Base-by-base conservation (phyloP, 768 basidiomycete genomes). In the Scleroderma citrinum region DNA sequence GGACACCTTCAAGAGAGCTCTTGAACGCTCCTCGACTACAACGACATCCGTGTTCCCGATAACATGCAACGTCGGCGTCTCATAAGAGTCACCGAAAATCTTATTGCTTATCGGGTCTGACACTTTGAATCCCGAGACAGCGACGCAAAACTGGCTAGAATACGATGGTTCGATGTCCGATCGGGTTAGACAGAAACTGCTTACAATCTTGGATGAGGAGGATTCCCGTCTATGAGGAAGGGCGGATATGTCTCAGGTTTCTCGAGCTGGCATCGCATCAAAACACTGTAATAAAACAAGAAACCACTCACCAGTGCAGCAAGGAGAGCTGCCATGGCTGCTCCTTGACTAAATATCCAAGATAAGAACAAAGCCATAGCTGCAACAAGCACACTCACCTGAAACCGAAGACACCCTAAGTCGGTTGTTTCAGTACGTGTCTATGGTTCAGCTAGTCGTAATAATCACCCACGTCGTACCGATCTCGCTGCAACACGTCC, bases 1-100 rank as follows among this genome's bases (percentile, higher is more conserved):
- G 24, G 85, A 84, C 10, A 77, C 66, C 7, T 73, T 70, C 14
- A 87, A 64, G 5, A 92, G 67, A 14, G 64, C 60, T 51, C 72
- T 73, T 0, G 87, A 79, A 29, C 89, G 77, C 59, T 89, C 87
- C 61, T 79, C 76, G 11, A 76, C 62, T 11, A 93, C 85, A 20
- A 94, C 75, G 11, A 87, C 76, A 55, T 93, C 91, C 34, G 72
- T 87, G 56, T 69, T 74, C n/a, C 91, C 91, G 7, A 90, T 65
- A 14, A 92, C 72, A 60, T 92, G 89, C 19, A 94, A 66, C 0
- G 87, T 89, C 3, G 81, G 86, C 8, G 91, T 92, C 19, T 72
- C 64, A 58, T 79, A 84, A 19, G 71, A 72, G 8, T 71, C 60
- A 4, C 69, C 65, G 56, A 82, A 82, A 44, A 87, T 66, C 6